Base-by-base conservation (phyloP, 192 early-diverging fungal genomes). In the Podila verticillata region DNA sequence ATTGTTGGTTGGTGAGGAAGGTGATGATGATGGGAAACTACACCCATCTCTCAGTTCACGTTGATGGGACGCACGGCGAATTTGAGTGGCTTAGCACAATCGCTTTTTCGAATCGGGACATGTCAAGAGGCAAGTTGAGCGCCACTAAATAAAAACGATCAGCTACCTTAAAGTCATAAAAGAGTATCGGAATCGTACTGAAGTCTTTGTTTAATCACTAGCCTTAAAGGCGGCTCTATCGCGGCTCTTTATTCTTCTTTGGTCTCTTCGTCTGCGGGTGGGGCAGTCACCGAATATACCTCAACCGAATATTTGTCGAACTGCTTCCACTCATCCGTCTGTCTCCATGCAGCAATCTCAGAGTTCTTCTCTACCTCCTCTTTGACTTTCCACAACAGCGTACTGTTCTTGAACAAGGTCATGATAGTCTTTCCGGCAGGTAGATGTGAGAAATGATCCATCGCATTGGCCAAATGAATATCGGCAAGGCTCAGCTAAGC, bases 391-490 rank as follows among this genome's bases (percentile, higher is more conserved):
- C 64, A 68, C 24, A 80, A 15, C 24, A 30, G 15, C 12, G 26
- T 24, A 12, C 61, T 59, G 17, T 68, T 68, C 28, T 59, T n/a
- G 51, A 80, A 80, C 28, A 57, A 22, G 8, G 65, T 65, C 0
- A 28, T 58, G 30, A 63, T 68, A 5, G 8, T 20, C 5, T 57
- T 7, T 8, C 70, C 77, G 2, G 54, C 24, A 1, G 77, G 70
- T 12, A 80, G 66, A 6, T 72, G 65, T 7, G 70, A 63, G 32
- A 80, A 72, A 31, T 80, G 70, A 28, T 65, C 64, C 26, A 79
- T 66, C 0, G 65, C 35, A 22, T 72, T 79, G n/a, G 49, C 75
- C 20, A 72, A n/a, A 30, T 66, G 75, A 7, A 72, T 62, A 30
- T 79, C 64, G 7, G 75, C 75, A 13, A 79, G 44, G 0, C 65